Conservation (phyloP, 2,329 filamentous ascomycete species). For the Penicillium sp. region DNA sequence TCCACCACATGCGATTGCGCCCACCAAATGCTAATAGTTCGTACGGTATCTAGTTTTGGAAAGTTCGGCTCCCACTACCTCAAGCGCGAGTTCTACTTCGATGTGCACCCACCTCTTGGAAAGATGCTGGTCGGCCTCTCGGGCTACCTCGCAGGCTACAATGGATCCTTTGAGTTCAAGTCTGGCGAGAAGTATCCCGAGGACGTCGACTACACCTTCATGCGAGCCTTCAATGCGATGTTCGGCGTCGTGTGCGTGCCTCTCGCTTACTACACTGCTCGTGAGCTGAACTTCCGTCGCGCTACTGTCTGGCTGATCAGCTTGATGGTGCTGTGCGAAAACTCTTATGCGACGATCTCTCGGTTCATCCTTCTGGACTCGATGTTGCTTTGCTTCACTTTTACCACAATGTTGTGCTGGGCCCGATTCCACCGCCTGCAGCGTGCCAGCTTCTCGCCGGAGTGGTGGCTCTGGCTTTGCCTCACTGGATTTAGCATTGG, state of each 20-base stretch:
- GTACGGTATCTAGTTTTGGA: conserved; percentile 43
- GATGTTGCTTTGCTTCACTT: conserved; percentile 98
- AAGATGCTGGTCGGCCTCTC: conserved; percentile 98
- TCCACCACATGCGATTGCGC: not conserved
- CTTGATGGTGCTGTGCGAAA: conserved; percentile 97
- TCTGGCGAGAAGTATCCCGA: conserved; percentile 93
- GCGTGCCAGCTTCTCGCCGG: conserved; percentile 79
- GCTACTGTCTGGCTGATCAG: conserved; percentile 93
- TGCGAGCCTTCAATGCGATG: conserved; percentile 95
- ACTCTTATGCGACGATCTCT: conserved; percentile 98
- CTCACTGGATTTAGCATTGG: conserved; percentile 94
- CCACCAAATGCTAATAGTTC: conserved; percentile 6
- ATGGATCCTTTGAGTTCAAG: conserved; percentile 99
- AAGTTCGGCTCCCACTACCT: conserved; percentile 99
- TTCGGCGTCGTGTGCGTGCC: conserved; percentile 93
- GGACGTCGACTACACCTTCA: conserved; percentile 95
- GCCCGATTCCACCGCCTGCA: conserved; percentile 91
- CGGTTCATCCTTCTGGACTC: conserved; percentile 97
- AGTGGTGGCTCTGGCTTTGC: conserved; percentile 95
- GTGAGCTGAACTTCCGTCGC: conserved; percentile 82
- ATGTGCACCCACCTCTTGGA: conserved; percentile 91
- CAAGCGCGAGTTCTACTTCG: conserved; percentile 99
- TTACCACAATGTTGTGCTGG: conserved; percentile 96
- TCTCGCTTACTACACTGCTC: conserved; percentile 91
- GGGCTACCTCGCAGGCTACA: conserved; percentile 95